A percentile compares a stretch with the other conserved stretches of the same genome.
Conservation (phyloP, 2,329 filamentous ascomycete species). For the Neonectria punicea region DNA sequence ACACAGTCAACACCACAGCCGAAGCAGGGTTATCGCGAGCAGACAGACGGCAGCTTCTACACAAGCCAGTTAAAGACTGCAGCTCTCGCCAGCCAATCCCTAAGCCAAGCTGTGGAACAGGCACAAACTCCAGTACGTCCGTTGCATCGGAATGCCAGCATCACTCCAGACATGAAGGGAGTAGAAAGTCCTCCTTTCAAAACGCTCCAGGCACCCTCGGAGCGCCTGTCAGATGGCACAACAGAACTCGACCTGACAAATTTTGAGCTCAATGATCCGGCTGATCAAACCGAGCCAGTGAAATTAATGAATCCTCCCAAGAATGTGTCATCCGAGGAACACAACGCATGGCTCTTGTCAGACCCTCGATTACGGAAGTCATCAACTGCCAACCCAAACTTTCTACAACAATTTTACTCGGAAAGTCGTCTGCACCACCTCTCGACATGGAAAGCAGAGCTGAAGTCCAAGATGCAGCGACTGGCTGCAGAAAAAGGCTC, state of each 20-base stretch:
- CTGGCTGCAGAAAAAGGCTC: conserved; percentile 76
- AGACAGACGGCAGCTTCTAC: conserved; percentile 87
- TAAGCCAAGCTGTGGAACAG: conserved; percentile 44
- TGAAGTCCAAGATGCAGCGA: conserved; percentile 89
- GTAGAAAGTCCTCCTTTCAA: conserved; percentile 7
- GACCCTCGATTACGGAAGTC: conserved; percentile 89
- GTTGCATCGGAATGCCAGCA: neutral
- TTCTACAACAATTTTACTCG: conserved; percentile 93
- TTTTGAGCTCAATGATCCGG: neutral
- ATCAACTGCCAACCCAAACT: conserved; percentile 91
- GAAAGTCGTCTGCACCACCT: conserved; percentile 95
- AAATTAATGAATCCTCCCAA: conserved; percentile 49
- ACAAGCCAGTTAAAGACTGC: conserved; percentile 71
- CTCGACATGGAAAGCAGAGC: conserved; percentile 94
- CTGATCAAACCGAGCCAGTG: neutral
- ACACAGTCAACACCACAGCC: conserved; percentile 71
- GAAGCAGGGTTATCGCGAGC: conserved; percentile 77
- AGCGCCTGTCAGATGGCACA: neutral
- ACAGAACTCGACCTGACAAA: neutral
- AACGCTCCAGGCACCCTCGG: neutral
- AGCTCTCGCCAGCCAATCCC: conserved; percentile 42
- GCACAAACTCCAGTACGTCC: conserved; percentile 35
- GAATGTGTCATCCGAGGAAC: conserved; percentile 89
- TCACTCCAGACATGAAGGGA: conserved; percentile 4
- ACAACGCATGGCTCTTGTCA: conserved; percentile 85